phyloP scores from a whole-genome alignment of 257 asterid species.

The Nicotiana undulata region DNA sequence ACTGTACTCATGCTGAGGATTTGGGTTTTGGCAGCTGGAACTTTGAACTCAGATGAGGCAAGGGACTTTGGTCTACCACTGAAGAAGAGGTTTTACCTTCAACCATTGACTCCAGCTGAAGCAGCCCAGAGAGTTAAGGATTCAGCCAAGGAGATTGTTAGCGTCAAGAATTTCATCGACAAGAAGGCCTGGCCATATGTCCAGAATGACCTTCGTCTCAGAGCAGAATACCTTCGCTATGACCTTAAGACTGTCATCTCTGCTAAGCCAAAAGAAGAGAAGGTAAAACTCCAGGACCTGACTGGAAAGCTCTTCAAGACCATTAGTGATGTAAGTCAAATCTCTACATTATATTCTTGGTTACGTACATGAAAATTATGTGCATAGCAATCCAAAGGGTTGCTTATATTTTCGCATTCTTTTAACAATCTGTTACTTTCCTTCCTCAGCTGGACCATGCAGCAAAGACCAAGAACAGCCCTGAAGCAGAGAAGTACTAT shows the following conservation, averaged over 20 bases:
- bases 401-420: background rate
- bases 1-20: background rate
- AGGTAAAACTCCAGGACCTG: conserved; percentile 56
- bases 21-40: conserved; percentile 54
- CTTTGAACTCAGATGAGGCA: conserved; percentile 77
- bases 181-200: conserved; percentile 98
- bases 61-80: conserved; percentile 62
- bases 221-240: conserved; percentile 66
- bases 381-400: background rate
- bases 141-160: conserved; percentile 71
- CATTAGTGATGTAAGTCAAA: conserved; percentile 42
- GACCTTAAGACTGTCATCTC: conserved; percentile 85
- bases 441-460: conserved; percentile 72
- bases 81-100: conserved; percentile 67
- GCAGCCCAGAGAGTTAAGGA: conserved; percentile 80
- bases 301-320: conserved; percentile 52
- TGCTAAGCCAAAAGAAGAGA: conserved; percentile 71
- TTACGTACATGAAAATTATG: background rate
- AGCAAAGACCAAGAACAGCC: conserved; percentile 71
- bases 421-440: background rate
- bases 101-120: conserved; percentile 62
- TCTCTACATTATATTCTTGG: background rate
- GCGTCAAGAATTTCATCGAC: conserved; percentile 52
- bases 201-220: conserved; percentile 69
- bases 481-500: conserved; percentile 75